Evolutionary conservation across 352 stramenopile genomes (phyloP).

Genomic region (Sclerospora graminicola): DNA sequence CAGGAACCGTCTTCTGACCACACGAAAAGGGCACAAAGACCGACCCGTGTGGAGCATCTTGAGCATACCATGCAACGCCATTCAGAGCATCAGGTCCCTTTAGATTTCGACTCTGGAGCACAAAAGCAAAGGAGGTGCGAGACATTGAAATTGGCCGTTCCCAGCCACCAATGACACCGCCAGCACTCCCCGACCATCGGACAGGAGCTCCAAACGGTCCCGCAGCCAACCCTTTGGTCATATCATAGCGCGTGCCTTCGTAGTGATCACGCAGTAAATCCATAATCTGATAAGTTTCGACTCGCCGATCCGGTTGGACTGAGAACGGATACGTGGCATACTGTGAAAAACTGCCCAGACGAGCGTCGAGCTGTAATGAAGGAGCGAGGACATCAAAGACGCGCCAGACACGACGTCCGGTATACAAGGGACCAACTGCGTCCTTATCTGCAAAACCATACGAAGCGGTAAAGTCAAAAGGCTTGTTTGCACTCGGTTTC

Average conservation of each 20-base stretch:
- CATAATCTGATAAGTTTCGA: slow-evolving; percentile 71
- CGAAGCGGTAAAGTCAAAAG: slow-evolving; percentile 64
- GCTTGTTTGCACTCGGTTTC: slow-evolving; percentile 28
- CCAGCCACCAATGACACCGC: slow-evolving; percentile 57
- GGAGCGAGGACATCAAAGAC: slow-evolving; percentile 74
- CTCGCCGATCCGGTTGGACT: slow-evolving; percentile 49
- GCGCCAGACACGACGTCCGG: slow-evolving; percentile 82
- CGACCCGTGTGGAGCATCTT: slow-evolving; percentile 49
- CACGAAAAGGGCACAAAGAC: slow-evolving; percentile 74
- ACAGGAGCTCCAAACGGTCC: slow-evolving; percentile 88
- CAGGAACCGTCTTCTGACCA: slow-evolving; percentile 28
- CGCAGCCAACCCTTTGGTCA: slow-evolving; percentile 73
- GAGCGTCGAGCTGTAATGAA: slow-evolving; percentile 62
- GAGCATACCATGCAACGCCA: slow-evolving; percentile 59
- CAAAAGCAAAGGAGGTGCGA: slow-evolving; percentile 82
- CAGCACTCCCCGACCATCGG: slow-evolving; percentile 51
- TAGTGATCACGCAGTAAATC: slow-evolving; percentile 85
- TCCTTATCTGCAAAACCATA: slow-evolving; percentile 57
- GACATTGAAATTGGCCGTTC: slow-evolving; percentile 89
- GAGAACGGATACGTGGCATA: slow-evolving; percentile 87
- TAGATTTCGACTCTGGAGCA: slow-evolving; percentile 33
- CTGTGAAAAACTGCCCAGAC: slow-evolving; percentile 46
- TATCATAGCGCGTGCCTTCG: slow-evolving; percentile 83
- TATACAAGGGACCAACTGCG: slow-evolving; percentile 56
- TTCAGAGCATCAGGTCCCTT: slow-evolving; percentile 29